Evolutionary conservation across 192 early-diverging fungal species (phyloP).

Genomic region (Mortierella antarctica): DNA sequence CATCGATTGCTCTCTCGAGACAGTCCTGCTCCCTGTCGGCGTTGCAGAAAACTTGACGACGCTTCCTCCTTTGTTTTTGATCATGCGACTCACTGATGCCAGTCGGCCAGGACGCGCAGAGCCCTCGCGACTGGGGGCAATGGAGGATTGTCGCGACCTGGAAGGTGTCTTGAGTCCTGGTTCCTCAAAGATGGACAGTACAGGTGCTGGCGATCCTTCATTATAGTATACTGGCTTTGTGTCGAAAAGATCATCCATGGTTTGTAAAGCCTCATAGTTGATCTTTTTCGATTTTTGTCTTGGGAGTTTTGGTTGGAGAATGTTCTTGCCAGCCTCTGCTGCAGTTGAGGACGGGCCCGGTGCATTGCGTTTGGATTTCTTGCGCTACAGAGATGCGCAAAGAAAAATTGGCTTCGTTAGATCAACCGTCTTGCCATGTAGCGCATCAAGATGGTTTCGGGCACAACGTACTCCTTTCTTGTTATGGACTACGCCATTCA

Average conservation of each 20-base stretch:
- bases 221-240: slow-evolving; percentile 28
- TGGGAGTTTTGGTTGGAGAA: slow-evolving; percentile 76
- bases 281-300: slow-evolving; percentile 84
- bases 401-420: slow-evolving; percentile 1
- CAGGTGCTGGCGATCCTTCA: slow-evolving; percentile 12
- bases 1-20: slow-evolving; percentile 45
- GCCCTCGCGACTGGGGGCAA: slow-evolving; percentile 48
- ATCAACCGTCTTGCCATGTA: neutral
- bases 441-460: neutral
- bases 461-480: slow-evolving; percentile 50
- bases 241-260: slow-evolving; percentile 79
- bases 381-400: slow-evolving; percentile 22
- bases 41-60: slow-evolving; percentile 44
- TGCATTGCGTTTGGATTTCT: slow-evolving; percentile 53
- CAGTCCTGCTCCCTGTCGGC: slow-evolving; percentile 45
- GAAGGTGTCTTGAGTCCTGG: slow-evolving; percentile 35
- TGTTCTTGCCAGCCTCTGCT: slow-evolving; percentile 81
- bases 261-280: slow-evolving; percentile 74
- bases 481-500: slow-evolving; percentile 55
- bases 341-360: slow-evolving; percentile 64
- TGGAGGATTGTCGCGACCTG: slow-evolving; percentile 45
- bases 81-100: slow-evolving; percentile 53
- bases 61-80: slow-evolving; percentile 45
- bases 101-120: slow-evolving; percentile 62
- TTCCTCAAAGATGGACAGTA: slow-evolving; percentile 50